Percentiles rank a stretch among this genome's conserved stretches.
These are phyloP conservation scores for Fomitopsis serialis DNA, from an alignment of 768 basidiomycete genomes.

Conservation along the genomic window DNA sequence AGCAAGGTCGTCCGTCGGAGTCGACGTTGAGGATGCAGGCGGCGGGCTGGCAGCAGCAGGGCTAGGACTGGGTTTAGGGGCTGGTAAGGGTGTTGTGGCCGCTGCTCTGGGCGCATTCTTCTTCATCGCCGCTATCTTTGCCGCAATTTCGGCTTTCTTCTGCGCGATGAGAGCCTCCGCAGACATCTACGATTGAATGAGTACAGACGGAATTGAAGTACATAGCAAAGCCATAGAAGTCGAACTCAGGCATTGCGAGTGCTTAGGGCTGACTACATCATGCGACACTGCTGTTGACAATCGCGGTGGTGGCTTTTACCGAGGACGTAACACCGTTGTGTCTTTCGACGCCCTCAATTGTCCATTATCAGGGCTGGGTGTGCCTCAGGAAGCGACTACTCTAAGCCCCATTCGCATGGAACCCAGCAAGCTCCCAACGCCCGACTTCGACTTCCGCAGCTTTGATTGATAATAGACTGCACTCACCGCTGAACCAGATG, in stretches of 20 bases:
- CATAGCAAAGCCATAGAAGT: too few relatives aligned
- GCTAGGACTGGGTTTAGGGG: slow-evolving; percentile 20
- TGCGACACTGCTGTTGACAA: too few relatives aligned
- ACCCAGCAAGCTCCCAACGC: too few relatives aligned
- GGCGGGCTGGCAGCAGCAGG: slow-evolving; percentile 18
- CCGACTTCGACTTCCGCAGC: too few relatives aligned
- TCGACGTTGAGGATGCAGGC: slow-evolving; percentile 33
- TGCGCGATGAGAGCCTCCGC: slow-evolving; percentile 71
- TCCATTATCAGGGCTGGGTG: too few relatives aligned
- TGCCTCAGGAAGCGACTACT: too few relatives aligned
- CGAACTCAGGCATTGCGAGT: too few relatives aligned
- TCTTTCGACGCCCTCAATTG: too few relatives aligned
- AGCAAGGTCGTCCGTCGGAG: slow-evolving; percentile 56
- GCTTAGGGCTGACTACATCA: too few relatives aligned
- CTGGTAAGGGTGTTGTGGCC: slow-evolving; percentile 19
- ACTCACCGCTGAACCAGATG: slow-evolving; percentile 40
- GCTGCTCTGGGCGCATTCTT: slow-evolving; percentile 22
- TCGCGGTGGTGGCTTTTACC: too few relatives aligned
- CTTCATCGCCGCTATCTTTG: slow-evolving; percentile 78
- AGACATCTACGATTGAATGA: slow-evolving; percentile 29
- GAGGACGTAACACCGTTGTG: too few relatives aligned
- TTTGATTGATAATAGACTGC: background rate
- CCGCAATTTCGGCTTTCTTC: slow-evolving; percentile 79
- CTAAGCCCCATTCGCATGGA: too few relatives aligned
- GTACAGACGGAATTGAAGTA: background rate